Percentiles rank a stretch among this genome's conserved stretches.
phyloP scores from a whole-genome alignment of 2,329 filamentous ascomycete species.

The Fusarium marasasianum region DNA sequence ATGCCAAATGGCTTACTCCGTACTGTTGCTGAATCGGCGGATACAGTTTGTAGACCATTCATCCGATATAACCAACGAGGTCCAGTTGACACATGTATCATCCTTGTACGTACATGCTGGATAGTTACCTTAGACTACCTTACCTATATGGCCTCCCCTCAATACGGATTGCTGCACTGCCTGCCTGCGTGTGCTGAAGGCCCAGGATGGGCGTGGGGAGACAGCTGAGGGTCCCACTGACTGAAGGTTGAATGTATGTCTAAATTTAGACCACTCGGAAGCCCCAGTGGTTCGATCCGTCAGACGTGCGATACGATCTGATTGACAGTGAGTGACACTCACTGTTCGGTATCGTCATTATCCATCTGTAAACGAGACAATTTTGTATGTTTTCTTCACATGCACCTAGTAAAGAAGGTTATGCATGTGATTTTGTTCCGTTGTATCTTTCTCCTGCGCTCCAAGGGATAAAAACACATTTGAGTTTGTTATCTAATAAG shows the following conservation, averaged over 20 bases:
- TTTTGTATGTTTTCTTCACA: background rate
- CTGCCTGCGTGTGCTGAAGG: constrained; percentile 12
- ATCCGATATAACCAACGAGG: background rate
- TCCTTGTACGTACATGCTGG: background rate
- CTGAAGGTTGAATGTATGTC: constrained; percentile 15
- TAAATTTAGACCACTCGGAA: constrained; percentile 30
- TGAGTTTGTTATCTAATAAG: background rate
- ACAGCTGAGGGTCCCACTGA: constrained; percentile 13
- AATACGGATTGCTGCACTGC: background rate
- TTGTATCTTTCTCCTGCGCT: constrained; percentile 3
- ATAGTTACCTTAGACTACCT: background rate
- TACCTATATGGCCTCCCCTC: background rate
- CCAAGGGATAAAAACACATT: background rate
- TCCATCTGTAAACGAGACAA: background rate
- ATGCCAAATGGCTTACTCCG: background rate
- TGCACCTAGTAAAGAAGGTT: background rate
- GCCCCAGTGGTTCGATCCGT: constrained; percentile 8
- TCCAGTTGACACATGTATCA: background rate
- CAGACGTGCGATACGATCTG: constrained; percentile 5
- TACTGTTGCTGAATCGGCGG: background rate
- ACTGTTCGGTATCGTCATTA: background rate
- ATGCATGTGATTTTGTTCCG: background rate
- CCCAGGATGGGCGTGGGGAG: constrained; percentile 16
- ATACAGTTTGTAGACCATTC: background rate
- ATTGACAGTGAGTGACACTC: background rate